A percentile compares a stretch with the other conserved stretches of the same genome.
These are phyloP conservation scores for Pythium guiyangense DNA, from an alignment of 352 stramenopile species.

Conservation along the genomic window DNA sequence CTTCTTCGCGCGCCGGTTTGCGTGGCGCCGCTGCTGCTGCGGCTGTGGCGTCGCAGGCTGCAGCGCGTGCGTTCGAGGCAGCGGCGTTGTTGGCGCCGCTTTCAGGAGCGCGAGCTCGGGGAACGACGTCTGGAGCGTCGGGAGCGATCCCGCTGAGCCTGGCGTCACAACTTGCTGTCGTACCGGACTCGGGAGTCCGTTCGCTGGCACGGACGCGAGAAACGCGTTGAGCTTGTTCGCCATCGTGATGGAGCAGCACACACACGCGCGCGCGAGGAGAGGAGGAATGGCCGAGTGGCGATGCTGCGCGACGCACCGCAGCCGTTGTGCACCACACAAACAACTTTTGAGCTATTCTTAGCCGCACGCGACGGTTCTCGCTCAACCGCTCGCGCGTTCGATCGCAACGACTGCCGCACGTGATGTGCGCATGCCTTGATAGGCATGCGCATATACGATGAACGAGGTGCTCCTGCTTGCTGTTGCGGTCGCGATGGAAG, in stretches of 20 bases:
- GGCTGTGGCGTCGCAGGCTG: constrained; percentile 47
- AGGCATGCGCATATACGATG: too few relatives aligned
- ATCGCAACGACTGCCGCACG: too few relatives aligned
- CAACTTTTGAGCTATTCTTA: too few relatives aligned
- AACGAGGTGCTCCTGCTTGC: too few relatives aligned
- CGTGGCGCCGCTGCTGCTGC: constrained; percentile 24
- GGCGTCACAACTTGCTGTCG: constrained; percentile 12
- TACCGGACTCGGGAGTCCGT: constrained; percentile 35
- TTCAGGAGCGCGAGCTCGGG: constrained; percentile 23
- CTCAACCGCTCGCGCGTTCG: too few relatives aligned
- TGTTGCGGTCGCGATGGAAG: too few relatives aligned
- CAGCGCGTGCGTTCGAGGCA: constrained; percentile 1
- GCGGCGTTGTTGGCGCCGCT: not conserved
- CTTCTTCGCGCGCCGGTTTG: constrained; percentile 18
- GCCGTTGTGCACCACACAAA: too few relatives aligned
- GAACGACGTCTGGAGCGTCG: constrained; percentile 11
- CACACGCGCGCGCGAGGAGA: constrained; percentile 8
- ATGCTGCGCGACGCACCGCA: too few relatives aligned
- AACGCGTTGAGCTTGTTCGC: constrained; percentile 76
- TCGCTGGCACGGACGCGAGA: constrained; percentile 61
- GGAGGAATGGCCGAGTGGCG: not conserved
- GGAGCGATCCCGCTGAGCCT: not conserved
- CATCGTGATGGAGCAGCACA: constrained; percentile 20
- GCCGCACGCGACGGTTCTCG: too few relatives aligned
- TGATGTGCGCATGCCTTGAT: too few relatives aligned